Base-by-base conservation (phyloP, 1,284 basidiomycete genomes). In the Ceratobasidium sp. region DNA sequence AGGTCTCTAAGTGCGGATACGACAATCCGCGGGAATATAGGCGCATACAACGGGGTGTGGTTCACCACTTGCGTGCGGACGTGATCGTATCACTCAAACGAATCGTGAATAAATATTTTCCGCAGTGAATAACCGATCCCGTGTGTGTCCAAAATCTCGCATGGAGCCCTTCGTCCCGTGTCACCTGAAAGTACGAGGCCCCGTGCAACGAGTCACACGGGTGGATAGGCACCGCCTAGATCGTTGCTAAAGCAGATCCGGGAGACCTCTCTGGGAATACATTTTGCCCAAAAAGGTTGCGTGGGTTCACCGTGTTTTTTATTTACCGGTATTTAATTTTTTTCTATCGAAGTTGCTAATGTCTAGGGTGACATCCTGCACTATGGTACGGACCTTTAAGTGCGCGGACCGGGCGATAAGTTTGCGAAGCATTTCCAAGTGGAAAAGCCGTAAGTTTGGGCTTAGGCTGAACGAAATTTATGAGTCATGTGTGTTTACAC, bases 71-170 rank as follows among this genome's bases (percentile, higher is more conserved):
- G 48, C 47, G 44, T 48, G 9, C 62, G 62, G 15, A 64, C 45
- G 44, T 29, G 24, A 45, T 64, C 62, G 44, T 45, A 48, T 45
- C 62, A 64, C 33, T 62, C 27, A 14, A 2, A 41, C 47, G 62
- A 50, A 17, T 47, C 6, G 62, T 44, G 24, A 64, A 64, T 29
- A 64, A 45, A 33, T 45, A 64, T 50, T 48, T 64, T 24, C 62
- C 62, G 29, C 62, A n/a, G 14, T 44, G 62, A 14, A 64, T 44
- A 11, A 64, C 11, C 2, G 62, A 64, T 8, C n/a, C 62, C 7
- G 48, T 29, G 22, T 62, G 59, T 15, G 59, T 19, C 59, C 59
- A 62, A 33, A 48, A 65, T n/a, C 33, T 44, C 27, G 63, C 44
- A 29, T 65, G 47, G 27, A 65, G 31, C 17, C 45, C 33, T 15